Base-by-base conservation (phyloP, 2,329 filamentous ascomycete genomes). In the Ophiostoma himal-ulmi region DNA sequence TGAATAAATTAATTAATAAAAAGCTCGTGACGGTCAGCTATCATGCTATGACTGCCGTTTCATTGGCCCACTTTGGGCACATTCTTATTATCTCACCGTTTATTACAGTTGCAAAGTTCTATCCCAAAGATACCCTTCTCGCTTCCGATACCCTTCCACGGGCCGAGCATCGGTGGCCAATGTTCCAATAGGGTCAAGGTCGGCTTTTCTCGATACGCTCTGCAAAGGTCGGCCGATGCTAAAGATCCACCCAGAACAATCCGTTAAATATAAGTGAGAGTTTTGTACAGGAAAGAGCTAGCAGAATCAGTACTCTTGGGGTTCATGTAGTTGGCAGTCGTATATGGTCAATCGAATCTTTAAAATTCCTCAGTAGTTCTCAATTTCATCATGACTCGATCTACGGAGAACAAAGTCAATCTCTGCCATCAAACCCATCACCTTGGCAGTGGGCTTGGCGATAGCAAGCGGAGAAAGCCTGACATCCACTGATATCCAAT, bases 41-140 rank as follows among this genome's bases (percentile, higher is more conserved):
- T 30, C 30, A 44, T 17, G 39, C 39, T 14, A 13, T 13, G 39
- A 14, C 39, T 48, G 39, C n/a, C 11, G 7, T 30, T 26, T 39
- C 17, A 66, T 66, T 66, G 62, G 65, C 39, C 44, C 66, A 62
- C 57, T 62, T 62, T 62, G 57, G 57, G 57, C 52, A 22, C 22
- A 22, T 52, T 54, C 22, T 22, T 52, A 52, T 52, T 52, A 41
- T 41, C 2, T n/a, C 44, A 48, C 44, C 5, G 26, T 30, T 30
- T 60, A 26, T 22, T 22, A 54, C 1, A 20, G 20, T 22, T 22
- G 3, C 7, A 11, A 14, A 30, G 26, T 34, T 22, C 26, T 34
- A 62, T 13, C 1, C 14, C 1, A 34, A 20, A 6, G n/a, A 48
- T 64, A 20, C 14, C 14, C 30, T 37, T 64, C 7, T 37, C 60